Percentiles rank a stretch among this genome's conserved stretches.
Evolutionary conservation across 371 early-diverging fungal species (phyloP).

Genomic region (Syncephalastrum monosporum): DNA sequence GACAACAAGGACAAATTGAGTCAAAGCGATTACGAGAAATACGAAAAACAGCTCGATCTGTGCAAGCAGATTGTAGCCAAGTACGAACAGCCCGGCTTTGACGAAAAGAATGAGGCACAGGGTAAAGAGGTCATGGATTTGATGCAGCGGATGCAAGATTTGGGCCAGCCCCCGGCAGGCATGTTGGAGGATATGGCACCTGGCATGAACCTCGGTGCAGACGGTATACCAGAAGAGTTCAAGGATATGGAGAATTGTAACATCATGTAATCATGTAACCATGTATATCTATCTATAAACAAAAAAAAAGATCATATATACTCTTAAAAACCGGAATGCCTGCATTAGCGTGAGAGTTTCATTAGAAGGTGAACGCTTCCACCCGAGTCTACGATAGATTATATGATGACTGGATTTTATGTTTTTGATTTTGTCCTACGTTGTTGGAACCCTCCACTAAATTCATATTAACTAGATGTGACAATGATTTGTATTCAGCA

Average conservation of each 20-base stretch:
- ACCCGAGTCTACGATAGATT: no score
- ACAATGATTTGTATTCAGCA: no score
- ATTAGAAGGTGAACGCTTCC: no score
- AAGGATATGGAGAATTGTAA: constrained; percentile 58
- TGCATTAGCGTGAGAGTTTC: no score
- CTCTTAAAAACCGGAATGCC: no score
- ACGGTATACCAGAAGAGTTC: constrained; percentile 66
- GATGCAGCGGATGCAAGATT: constrained; percentile 95
- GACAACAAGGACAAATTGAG: constrained; percentile 69
- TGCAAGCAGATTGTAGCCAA: constrained; percentile 75
- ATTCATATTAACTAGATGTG: no score
- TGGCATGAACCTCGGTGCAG: constrained; percentile 77
- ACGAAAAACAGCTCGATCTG: constrained; percentile 70
- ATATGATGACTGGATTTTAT: no score
- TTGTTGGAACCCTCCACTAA: no score
- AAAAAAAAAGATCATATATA: no score
- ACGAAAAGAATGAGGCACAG: constrained; percentile 64
- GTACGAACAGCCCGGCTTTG: constrained; percentile 69
- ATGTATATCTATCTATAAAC: no score
- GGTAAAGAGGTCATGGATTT: constrained; percentile 75
- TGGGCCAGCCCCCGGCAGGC: constrained; percentile 91
- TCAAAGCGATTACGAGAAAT: constrained; percentile 68
- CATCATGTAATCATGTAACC: constrained; percentile 36
- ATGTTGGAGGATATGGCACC: constrained; percentile 88
- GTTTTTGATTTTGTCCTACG: no score